Evolutionary conservation across 1,139 yeast species (phyloP), one percentile per base, ranked within the genome.

Genomic region (Saccharomycopsis hybrid): DNA sequence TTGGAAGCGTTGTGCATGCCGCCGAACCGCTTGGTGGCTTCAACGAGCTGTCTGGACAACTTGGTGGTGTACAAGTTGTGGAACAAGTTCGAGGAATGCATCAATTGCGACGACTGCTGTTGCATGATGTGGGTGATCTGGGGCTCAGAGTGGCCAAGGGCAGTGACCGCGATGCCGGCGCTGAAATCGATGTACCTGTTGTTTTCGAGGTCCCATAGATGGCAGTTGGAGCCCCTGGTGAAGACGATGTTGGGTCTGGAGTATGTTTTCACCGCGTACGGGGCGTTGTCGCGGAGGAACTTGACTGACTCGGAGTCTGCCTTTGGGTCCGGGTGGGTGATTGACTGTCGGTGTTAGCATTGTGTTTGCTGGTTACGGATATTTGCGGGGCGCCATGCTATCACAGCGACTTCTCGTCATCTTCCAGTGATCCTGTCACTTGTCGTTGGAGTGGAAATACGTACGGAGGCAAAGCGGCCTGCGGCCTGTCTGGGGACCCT

Each of bases 111-210:
- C 1, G 92, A 78, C 66, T 92, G 98, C 44, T 84, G 83, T 51
- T 70, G 66, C 54, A 89, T 65, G 55, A 92, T 78, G 52, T 82
- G 70, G 3, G 95, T 76, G 40, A 92, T 74, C 55, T 80, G 82
- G 3, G 82, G 80, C 60, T 92, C 77, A 33, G 89, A 72, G 65
- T 92, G 98, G 2, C 98, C 98, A 56, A 92, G 71, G 1, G 86
- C 82, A n/a, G 96, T 90, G 13, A 92, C 98, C 1, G 98, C 97
- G 58, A 92, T 89, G 47, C 98, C 98, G 1, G 97, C 89, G 1
- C 90, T 82, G 67, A 92, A 90, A 64, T 92, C 98, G 49, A 92
- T 75, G 63, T 85, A 92, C 62, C 84, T 76, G 48, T 83, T 72
- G 60, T 85, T 76, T 61, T 85, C 90, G 49, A 85, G 68, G 62